Conservation (phyloP, 176 grass and related monocot species). For the Hordeum marinum region DNA sequence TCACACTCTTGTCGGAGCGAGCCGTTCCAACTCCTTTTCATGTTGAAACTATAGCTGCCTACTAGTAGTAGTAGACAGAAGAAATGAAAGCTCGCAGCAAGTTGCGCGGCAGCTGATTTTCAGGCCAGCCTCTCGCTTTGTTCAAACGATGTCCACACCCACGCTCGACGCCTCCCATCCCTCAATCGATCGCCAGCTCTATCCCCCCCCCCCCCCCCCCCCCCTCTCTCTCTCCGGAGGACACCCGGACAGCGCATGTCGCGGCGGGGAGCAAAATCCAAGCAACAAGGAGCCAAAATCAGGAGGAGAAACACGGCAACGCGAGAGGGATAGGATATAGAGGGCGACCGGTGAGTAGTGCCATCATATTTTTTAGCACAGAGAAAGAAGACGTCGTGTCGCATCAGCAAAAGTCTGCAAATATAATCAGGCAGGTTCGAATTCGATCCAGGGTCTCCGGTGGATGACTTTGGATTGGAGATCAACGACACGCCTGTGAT, state of each 20-base stretch:
- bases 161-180: background rate
- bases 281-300: constrained; percentile 3
- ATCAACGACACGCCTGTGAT: constrained; percentile 16
- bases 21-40: background rate
- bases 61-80: background rate
- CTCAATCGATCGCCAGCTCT: background rate
- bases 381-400: background rate
- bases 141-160: background rate
- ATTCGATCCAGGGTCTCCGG: background rate
- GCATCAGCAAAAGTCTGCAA: constrained; percentile 13
- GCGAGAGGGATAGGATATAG: background rate
- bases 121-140: background rate
- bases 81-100: background rate
- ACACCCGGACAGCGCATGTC: background rate
- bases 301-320: background rate
- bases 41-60: background rate
- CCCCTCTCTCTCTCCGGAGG: background rate
- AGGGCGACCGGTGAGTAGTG: background rate
- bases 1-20: background rate
- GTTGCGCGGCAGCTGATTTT: background rate
- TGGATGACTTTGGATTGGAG: constrained; percentile 6
- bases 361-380: background rate
- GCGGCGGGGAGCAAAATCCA: constrained; percentile 19
- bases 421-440: background rate
- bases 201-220: background rate